Evolutionary conservation across 73 alveolate species (phyloP).

Genomic region (Uronychia setigera): DNA sequence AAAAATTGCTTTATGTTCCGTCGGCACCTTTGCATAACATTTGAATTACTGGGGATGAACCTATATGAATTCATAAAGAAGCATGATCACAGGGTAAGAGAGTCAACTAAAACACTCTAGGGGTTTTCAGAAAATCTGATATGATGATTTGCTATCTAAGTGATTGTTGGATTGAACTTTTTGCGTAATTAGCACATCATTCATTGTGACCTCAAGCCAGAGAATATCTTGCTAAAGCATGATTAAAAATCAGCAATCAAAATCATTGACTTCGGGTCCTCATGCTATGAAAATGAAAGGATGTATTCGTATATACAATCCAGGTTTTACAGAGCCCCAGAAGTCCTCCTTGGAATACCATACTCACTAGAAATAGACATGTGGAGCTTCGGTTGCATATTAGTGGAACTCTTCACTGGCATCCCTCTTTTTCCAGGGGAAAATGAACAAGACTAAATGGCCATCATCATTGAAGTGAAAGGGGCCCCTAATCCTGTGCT

Average conservation of each 20-base stretch:
- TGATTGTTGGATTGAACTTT: slow-evolving; percentile 22
- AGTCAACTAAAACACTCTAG: slow-evolving; percentile 18
- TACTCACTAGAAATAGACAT: slow-evolving; percentile 44
- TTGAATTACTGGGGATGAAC: slow-evolving; percentile 35
- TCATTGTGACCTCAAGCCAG: slow-evolving; percentile 88
- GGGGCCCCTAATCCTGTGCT: slow-evolving; percentile 24
- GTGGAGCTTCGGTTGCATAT: slow-evolving; percentile 51
- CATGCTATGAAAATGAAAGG: slow-evolving; percentile 56
- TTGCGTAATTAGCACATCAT: slow-evolving; percentile 32
- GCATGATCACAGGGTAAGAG: slow-evolving; percentile 27
- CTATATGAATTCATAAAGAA: slow-evolving; percentile 45
- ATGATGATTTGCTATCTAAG: slow-evolving; percentile 25
- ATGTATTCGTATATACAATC: slow-evolving; percentile 51
- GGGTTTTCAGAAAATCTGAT: slow-evolving; percentile 57
- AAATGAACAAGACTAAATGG: slow-evolving; percentile 47
- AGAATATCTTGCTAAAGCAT: slow-evolving; percentile 67
- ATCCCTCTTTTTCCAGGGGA: slow-evolving; percentile 56
- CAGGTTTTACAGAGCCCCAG: slow-evolving; percentile 54
- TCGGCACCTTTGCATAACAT: slow-evolving; percentile 53
- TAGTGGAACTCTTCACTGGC: slow-evolving; percentile 52
- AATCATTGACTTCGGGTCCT: slow-evolving; percentile 82
- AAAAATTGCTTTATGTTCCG: slow-evolving; percentile 42
- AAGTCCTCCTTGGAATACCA: slow-evolving; percentile 38
- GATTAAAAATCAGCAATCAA: slow-evolving; percentile 45
- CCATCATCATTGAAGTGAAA: slow-evolving; percentile 36